Base-by-base conservation (phyloP, 1,284 basidiomycete genomes). In the Naganishia cerealis region DNA sequence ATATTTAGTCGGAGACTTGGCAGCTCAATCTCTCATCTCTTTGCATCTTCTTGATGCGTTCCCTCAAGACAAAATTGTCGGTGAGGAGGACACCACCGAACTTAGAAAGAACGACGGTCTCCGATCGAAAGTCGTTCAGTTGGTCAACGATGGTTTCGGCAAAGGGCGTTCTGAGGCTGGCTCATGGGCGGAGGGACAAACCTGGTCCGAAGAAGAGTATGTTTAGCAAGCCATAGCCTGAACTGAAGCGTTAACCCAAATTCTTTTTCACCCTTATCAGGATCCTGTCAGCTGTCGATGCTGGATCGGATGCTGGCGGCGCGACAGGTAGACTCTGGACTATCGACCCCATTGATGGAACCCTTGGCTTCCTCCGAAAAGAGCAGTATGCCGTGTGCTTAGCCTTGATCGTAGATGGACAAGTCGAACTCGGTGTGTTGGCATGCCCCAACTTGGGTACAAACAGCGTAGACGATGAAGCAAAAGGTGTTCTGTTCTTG, bases 371-470 rank as follows among this genome's bases (percentile, higher is more conserved):
- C 84, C 85, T 99, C 53, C 88, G 95, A 26, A 93, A 94, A 13
- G 94, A 92, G 67, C 96, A 99, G 80, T 99, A 95, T 76, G 95
- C 95, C 6, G 92, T 99, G 36, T 99, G 95, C 80, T 84, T 99
- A 38, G 91, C 93, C 0, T 85, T 99, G 69, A 87, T 99, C 74
- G 85, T 93, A 67, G 88, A 98, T 73, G 87, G 91, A 0, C 79
- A 88, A 68, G 92, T 95, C 50, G 84, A 92, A 75, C 84, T 97
- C 15, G 94, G 94, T 24, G 88, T 96, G 24, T 92, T 98, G 76
- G 95, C 94, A 5, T 98, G 94, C 79, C 95, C 94, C 0, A 99
- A 99, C 81, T 84, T 99, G 29, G 89, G 87, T n/a, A 78, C 85
- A 26, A 83, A 87, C 72, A 83, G 85, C 2, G 77, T 83, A 0